Conservation (phyloP, 2,329 filamentous ascomycete species). For the Aspergillus thermomutatus region DNA sequence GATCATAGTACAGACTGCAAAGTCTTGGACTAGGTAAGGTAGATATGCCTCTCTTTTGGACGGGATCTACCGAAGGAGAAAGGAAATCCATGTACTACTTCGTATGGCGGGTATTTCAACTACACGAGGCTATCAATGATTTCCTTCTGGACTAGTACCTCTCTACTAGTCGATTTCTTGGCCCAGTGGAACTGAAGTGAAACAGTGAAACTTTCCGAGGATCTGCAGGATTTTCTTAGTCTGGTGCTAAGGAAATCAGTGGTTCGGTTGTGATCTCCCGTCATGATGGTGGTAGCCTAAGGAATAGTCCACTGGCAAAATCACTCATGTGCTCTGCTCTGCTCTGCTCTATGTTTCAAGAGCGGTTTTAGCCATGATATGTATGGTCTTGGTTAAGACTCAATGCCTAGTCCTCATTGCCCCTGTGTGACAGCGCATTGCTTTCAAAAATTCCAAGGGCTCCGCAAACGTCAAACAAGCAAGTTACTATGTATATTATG, state of each 20-base stretch:
- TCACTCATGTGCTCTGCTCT: neutral
- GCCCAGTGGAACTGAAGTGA: neutral
- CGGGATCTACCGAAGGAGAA: neutral
- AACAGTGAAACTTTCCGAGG: neutral
- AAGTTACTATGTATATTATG: too few species aligned
- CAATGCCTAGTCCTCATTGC: neutral
- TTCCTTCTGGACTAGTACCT: too few species aligned
- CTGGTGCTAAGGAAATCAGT: neutral
- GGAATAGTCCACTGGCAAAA: neutral
- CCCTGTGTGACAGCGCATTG: neutral
- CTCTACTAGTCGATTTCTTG: neutral
- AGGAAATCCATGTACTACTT: neutral
- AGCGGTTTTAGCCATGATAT: neutral
- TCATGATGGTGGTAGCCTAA: neutral
- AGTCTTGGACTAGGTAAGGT: neutral
- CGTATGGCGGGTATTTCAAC: neutral
- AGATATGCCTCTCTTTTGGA: neutral
- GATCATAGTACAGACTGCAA: too few species aligned
- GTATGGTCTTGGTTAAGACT: neutral
- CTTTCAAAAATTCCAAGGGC: neutral
- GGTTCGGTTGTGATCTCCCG: neutral
- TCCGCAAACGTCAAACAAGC: neutral
- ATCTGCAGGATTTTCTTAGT: neutral
- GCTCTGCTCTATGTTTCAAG: neutral
- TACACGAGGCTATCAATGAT: neutral